Percentiles rank a stretch among this genome's conserved stretches.
Evolutionary conservation across 352 stramenopile genomes (phyloP).

Genomic region (Pythium guiyangense): DNA sequence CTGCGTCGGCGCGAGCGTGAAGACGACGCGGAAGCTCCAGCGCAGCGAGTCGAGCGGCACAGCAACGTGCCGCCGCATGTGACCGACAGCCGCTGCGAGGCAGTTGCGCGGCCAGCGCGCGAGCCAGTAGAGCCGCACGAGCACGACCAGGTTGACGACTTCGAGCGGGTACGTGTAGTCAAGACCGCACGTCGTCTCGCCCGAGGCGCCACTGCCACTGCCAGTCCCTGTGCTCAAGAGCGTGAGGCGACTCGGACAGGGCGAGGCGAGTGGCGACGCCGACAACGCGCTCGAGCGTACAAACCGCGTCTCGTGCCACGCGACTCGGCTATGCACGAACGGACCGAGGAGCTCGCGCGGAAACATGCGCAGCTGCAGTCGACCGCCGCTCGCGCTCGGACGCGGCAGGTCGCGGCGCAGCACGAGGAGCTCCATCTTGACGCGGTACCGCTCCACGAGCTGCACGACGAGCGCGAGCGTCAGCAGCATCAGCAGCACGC

Average conservation of each 20-base stretch:
- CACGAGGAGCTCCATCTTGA: conserved; percentile 53
- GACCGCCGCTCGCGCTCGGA: conserved; percentile 9
- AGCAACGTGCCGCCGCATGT: too few relatives aligned
- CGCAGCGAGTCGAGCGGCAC: conserved; percentile 40
- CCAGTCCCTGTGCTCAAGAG: too few relatives aligned
- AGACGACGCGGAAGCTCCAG: conserved; percentile 54
- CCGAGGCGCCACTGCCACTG: too few relatives aligned
- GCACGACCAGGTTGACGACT: conserved; percentile 55
- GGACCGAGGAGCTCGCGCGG: too few relatives aligned
- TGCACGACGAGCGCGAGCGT: too few relatives aligned
- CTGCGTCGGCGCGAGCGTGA: conserved; percentile 30
- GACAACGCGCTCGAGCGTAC: conserved; percentile 14
- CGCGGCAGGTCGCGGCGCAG: conserved; percentile 40
- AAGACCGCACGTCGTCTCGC: conserved; percentile 24
- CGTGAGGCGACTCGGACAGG: conserved; percentile 21
- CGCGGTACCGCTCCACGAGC: conserved; percentile 35
- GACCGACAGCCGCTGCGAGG: too few relatives aligned
- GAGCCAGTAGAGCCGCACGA: conserved; percentile 60
- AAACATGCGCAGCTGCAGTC: conserved; percentile 21
- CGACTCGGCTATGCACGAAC: conserved; percentile 37
- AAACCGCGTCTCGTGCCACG: conserved; percentile 46
- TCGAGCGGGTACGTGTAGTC: conserved; percentile 53
- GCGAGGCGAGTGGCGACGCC: neutral
- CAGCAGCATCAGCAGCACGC: too few relatives aligned
- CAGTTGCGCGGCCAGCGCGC: conserved; percentile 47